Conservation (phyloP, 1,139 yeast genomes). For the Saccharomycopsis hybrid region DNA sequence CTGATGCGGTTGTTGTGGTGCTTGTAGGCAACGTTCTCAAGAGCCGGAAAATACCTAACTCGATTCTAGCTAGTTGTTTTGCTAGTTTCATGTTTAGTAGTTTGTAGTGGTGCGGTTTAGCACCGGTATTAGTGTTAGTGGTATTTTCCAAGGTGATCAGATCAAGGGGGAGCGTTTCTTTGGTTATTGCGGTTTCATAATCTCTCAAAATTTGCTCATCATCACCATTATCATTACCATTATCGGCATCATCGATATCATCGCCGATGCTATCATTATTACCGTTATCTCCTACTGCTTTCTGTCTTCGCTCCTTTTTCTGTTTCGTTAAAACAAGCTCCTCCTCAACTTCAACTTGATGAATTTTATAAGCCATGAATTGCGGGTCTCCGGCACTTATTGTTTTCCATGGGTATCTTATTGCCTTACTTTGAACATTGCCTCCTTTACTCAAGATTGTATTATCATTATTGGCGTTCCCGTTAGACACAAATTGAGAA, state of each 20-base stretch:
- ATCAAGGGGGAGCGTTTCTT: too few species aligned
- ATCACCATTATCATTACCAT: too few species aligned
- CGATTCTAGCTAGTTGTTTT: not conserved
- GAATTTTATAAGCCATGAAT: slow-evolving; percentile 13
- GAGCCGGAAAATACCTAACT: slow-evolving; percentile 3
- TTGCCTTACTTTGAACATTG: slow-evolving; percentile 2
- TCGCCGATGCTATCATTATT: too few species aligned
- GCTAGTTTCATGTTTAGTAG: not conserved
- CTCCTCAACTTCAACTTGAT: slow-evolving; percentile 13
- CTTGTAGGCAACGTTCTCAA: too few species aligned
- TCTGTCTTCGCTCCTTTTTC: not conserved
- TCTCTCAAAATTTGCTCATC: not conserved
- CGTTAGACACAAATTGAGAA: too few species aligned
- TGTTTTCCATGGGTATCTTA: slow-evolving; percentile 17
- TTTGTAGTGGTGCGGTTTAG: not conserved
- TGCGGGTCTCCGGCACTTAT: slow-evolving; percentile 3
- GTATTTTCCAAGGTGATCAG: too few species aligned
- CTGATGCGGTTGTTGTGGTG: too few species aligned
- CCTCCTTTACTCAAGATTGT: too few species aligned
- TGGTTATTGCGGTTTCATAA: not conserved
- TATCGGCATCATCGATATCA: not conserved
- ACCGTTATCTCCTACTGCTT: too few species aligned
- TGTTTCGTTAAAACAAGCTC: too few species aligned
- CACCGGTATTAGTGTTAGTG: not conserved
- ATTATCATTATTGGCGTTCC: too few species aligned